Evolutionary conservation across 2,329 filamentous ascomycete species (phyloP), one percentile per base, ranked within the genome.

Genomic region (Phialocephala subalpina): DNA sequence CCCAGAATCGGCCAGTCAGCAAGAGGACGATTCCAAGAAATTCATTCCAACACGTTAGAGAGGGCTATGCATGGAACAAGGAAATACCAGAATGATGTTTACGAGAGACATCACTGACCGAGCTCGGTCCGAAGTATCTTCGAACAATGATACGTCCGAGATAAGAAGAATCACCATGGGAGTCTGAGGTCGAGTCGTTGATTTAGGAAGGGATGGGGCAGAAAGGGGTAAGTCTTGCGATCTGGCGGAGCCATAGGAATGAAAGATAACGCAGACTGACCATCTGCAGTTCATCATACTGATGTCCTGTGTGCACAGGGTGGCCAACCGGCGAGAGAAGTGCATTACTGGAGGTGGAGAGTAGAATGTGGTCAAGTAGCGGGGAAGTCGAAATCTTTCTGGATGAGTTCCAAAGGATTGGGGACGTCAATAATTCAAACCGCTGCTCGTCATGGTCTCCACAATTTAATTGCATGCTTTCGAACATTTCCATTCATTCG

Each of bases 1-100:
- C 74, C 89, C 88, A 0, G 84, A 94, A 77, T 88, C 87, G 1
- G 90, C 88, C 71, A 82, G 82, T 25, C 82, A 93, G 77, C 91
- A 93, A 75, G 82, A 90, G 77, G 80, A 87, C 60, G 90, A 92
- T 73, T 91, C 91, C 1, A 81, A 91, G 73, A 80, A 86, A 42
- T 92, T 93, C 63, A 87, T 92, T 36, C 73, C 74, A 7, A 76
- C 74, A 62, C 22, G 22, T 7, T 53, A 33, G 29, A 18, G 12
- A 18, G 11, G 3, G 6, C 9, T 27, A 1, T 5, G 18, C 22
- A 22, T 1, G 18, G 9, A 9, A 18, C 11, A 22, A 3, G 18
- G 16, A 11, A 4, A 6, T 22, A 12, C 11, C n/a, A 22, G n/a
- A 27, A 49, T 22, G 7, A 2, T 47, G 16, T 14, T 9, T 47